Evolutionary conservation across 2,329 filamentous ascomycete species (phyloP), one percentile per base, ranked within the genome.

Genomic region (Colletotrichum graminicola): DNA sequence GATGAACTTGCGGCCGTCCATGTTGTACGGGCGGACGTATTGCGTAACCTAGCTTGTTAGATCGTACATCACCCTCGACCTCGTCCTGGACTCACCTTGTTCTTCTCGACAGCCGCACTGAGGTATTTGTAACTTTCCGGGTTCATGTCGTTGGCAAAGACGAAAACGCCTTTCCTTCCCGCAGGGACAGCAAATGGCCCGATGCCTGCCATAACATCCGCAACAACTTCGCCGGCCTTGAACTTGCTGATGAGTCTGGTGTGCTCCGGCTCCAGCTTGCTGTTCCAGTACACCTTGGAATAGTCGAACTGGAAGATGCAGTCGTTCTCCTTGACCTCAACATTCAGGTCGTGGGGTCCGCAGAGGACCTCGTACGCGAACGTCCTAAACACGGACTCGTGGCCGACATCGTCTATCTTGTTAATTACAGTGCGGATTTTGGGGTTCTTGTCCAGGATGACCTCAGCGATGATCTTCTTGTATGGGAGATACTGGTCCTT

Each of bases 251-350:
- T 90, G 21, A 98, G 85, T 3, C 96, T 88, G 74, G 92, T 90
- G 82, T 99, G 96, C 82, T 99, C 96, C 0, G 91, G 93, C 77
- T 97, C 92, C 18, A 99, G 89, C 75, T 95, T 91, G 77, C 91
- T 94, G 82, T 99, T 99, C 95, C 95, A 99, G 86, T 99, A 99
- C 5, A 99, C 96, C 76, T 97, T 97, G 73, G 93, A 90, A 81
- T 97, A 99, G 84, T 99, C 93, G 81, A 99, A 98, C 67, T 87
- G 87, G 84, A 97, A 99, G n/a, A 87, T 84, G 83, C 96, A 98
- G 72, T 90, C 89, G 76, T 93, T 92, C 82, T 98, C 94, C 74
- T 89, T 90, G 63, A 96, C 88, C 73, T 93, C 89, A 66, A 99
- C 96, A 64, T 95, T 90, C 80, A 98, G 85, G 77, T 98, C 91